A percentile compares a stretch with the other conserved stretches of the same genome.
phyloP scores from a whole-genome alignment of 352 stramenopile genomes.

The Ophiocytium majus region DNA sequence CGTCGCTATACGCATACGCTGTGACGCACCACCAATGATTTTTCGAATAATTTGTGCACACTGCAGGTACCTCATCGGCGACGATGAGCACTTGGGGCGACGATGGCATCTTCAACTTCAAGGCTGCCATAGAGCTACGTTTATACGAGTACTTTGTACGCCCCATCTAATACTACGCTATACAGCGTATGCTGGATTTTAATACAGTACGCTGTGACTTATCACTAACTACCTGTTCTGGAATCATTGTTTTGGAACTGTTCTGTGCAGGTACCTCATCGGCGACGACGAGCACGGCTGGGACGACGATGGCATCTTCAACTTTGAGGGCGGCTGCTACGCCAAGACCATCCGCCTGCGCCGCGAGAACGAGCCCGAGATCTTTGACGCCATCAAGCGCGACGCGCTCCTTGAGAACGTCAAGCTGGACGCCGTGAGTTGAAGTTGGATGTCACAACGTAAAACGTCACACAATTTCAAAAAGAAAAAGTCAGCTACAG shows the following conservation, averaged over 20 bases:
- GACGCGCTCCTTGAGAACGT: slow-evolving; percentile 97
- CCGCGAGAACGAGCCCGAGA: slow-evolving; percentile 92
- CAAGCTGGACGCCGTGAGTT: slow-evolving; percentile 66
- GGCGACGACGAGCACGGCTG: slow-evolving; percentile 96
- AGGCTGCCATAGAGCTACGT: no score
- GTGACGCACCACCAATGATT: slow-evolving; percentile 82
- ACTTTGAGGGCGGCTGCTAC: slow-evolving; percentile 99
- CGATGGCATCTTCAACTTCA: slow-evolving; percentile 97
- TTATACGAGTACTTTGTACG: no score
- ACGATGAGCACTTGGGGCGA: slow-evolving; percentile 97
- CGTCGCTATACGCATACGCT: no score
- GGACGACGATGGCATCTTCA: slow-evolving; percentile 96
- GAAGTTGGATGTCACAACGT: background rate
- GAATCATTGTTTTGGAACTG: background rate
- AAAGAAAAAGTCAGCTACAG: no score
- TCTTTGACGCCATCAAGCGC: slow-evolving; percentile 91
- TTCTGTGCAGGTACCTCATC: slow-evolving; percentile 67
- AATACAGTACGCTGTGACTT: slow-evolving; percentile 90
- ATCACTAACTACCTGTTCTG: slow-evolving; percentile 67
- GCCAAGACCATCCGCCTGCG: slow-evolving; percentile 97
- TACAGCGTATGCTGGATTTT: no score
- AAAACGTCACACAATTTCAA: no score
- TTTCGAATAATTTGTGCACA: background rate
- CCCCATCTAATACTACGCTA: no score
- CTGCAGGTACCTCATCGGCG: slow-evolving; percentile 75